A percentile compares a stretch with the other conserved stretches of the same genome.
Conservation (phyloP, 2,329 filamentous ascomycete genomes). For the Polytolypa hystricis region DNA sequence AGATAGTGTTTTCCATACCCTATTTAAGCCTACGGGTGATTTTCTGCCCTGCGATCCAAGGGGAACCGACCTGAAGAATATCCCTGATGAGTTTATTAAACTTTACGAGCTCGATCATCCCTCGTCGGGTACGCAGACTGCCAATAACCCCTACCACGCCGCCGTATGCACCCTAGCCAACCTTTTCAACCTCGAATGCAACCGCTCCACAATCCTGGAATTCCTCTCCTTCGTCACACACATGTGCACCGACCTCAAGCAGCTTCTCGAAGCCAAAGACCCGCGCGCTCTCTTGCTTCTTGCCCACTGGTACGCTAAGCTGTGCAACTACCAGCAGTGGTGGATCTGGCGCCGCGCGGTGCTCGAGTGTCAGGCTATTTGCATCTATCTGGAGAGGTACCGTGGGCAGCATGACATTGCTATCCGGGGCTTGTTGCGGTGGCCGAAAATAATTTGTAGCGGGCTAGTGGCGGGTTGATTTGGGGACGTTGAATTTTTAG, state of each 20-base stretch:
- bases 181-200: neutral
- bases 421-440: neutral
- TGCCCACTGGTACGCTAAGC: neutral
- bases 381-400: neutral
- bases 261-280: neutral
- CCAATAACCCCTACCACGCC: neutral
- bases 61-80: no score
- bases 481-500: no score
- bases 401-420: neutral
- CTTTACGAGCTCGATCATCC: no score
- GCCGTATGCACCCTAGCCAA: neutral
- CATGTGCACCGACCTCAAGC: neutral
- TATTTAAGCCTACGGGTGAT: no score
- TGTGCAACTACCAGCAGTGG: neutral
- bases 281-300: neutral
- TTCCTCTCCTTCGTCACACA: neutral
- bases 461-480: no score
- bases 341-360: neutral
- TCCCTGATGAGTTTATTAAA: no score
- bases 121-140: no score
- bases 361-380: neutral
- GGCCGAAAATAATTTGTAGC: neutral
- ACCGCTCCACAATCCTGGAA: neutral
- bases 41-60: no score
- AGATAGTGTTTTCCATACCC: conserved; percentile 1